A percentile compares a stretch with the other conserved stretches of the same genome.
Conservation (phyloP, 139 green algal species). For the Cymbomonas tetramitiformis region DNA sequence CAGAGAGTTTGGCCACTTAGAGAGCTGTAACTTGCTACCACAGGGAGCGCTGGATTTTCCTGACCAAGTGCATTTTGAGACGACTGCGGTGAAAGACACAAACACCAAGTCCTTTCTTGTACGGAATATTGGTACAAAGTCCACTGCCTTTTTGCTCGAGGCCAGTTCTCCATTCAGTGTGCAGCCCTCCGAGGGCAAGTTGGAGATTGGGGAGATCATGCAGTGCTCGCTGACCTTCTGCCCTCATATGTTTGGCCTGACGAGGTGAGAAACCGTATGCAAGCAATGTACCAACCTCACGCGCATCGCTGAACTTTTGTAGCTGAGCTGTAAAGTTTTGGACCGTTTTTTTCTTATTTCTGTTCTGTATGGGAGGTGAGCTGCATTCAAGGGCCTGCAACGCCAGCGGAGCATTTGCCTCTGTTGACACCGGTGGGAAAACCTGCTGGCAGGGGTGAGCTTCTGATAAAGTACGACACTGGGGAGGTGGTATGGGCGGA, state of each 20-base stretch:
- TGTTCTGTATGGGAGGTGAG: too few species aligned
- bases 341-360: too few species aligned
- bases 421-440: too few species aligned
- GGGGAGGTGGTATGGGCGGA: conserved; percentile 22
- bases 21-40: too few species aligned
- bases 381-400: too few species aligned
- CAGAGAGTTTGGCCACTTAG: too few species aligned
- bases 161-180: conserved; percentile 37
- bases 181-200: conserved; percentile 29
- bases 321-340: too few species aligned
- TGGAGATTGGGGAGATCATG: conserved; percentile 46
- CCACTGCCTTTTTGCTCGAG: conserved; percentile 38
- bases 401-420: too few species aligned
- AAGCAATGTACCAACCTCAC: too few species aligned
- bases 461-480: conserved; percentile 44
- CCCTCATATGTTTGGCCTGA: conserved; percentile 13
- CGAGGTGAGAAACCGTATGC: too few species aligned
- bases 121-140: conserved; percentile 45
- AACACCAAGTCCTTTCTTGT: conserved; percentile 39
- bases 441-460: conserved; percentile 32
- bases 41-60: conserved; percentile 54
- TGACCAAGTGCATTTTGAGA: conserved; percentile 39
- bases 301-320: too few species aligned
- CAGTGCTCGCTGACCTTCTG: conserved; percentile 39
- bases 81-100: conserved; percentile 26